Conservation (phyloP, 164 flowering plant species). For the Berberis vulgaris region DNA sequence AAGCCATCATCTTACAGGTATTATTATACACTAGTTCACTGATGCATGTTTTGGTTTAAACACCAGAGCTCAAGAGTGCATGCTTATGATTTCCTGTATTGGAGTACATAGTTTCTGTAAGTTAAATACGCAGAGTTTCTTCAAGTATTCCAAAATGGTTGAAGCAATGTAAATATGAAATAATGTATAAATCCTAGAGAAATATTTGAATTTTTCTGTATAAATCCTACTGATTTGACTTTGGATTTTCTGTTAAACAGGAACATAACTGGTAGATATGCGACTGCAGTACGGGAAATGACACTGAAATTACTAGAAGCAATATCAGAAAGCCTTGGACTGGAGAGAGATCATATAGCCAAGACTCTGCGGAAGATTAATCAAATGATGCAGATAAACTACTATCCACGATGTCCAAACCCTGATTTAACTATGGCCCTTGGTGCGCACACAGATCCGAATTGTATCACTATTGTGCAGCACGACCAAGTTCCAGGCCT, state of each 20-base stretch:
- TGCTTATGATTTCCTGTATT: no score
- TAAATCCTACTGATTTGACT: not conserved
- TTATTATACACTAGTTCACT: not conserved
- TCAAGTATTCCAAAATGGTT: no score
- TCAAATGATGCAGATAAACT: constrained; percentile 70
- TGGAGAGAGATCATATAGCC: constrained; percentile 31
- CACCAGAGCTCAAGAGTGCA: no score
- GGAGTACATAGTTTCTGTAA: no score
- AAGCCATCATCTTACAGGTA: constrained; percentile 34
- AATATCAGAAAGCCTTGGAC: constrained; percentile 61
- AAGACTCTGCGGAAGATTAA: constrained; percentile 38
- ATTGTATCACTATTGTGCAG: constrained; percentile 48
- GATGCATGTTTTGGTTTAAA: no score
- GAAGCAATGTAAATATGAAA: no score
- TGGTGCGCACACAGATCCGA: constrained; percentile 62
- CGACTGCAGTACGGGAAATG: constrained; percentile 29
- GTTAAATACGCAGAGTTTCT: no score
- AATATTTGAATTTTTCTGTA: no score
- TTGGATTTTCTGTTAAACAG: not conserved
- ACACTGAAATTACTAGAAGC: constrained; percentile 37
- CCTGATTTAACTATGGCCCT: constrained; percentile 64
- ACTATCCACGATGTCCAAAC: constrained; percentile 70
- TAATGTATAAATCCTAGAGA: no score
- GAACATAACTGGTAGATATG: constrained; percentile 33
- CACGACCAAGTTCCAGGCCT: constrained; percentile 60